Base-by-base conservation (phyloP, 805 yeast species). In the Metschnikowia noctiluminum region DNA sequence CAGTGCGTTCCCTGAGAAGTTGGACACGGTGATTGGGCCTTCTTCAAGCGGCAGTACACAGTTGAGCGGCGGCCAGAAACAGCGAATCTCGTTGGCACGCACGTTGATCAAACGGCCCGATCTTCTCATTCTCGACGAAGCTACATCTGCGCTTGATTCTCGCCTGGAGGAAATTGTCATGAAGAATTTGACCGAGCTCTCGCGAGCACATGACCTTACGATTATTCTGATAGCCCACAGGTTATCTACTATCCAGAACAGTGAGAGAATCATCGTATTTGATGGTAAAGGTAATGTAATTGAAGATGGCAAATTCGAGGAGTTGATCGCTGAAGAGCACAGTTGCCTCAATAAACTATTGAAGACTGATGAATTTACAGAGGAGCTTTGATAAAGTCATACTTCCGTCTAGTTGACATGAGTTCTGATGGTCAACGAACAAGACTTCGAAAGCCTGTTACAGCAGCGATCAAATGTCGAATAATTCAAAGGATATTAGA, bases 1-100 rank as follows among this genome's bases (percentile, higher is more conserved):
- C 38, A 59, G 74, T 7, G 82, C 80, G 37, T 87, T 92, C 70
- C 97, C 97, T 0, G 82, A 85, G 35, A 89, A 89, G 1, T 68
- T 89, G 34, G 85, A 89, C 42, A 92, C 98, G 0, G 71, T 77
- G 15, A 88, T 91, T 15, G 97, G 97, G 0, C 82, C 96, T 0
- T 60, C 71, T n/a, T 66, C 66, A 43, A 79, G 92, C 46, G 94
- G 95, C 14, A 79, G 95, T 0, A 69, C 77, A 1, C 96, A 89
- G 61, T 73, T 92, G 47, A 86, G 96, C 52, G 98, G 97, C 16
- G 98, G 98, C 13, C 98, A 92, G 65, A 88, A 87, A 69, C 98
- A 92, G 65, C 73, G 98, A 57, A 83, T 92, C 39, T 96, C 97
- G 7, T 74, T 92, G 49, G 97, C 97, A 1, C 77, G 98, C 51